Percentiles rank a stretch among this genome's conserved stretches.
Conservation (phyloP, 306 rosid species). For the Cyclanthera cordifolia region DNA sequence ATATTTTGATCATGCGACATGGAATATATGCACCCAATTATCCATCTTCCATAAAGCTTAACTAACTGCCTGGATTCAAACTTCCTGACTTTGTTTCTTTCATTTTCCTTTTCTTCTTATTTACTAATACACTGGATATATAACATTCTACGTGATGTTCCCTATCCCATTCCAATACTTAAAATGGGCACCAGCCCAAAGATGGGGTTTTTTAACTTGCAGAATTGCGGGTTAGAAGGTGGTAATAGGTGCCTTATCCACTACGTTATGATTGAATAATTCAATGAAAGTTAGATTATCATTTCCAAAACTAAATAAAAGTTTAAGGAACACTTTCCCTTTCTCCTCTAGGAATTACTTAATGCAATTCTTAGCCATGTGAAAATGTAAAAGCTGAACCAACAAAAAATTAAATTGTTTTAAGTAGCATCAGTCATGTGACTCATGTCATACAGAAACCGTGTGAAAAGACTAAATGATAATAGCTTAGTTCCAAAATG, state of each 20-base stretch:
- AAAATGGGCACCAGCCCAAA: no score
- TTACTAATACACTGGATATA: not conserved
- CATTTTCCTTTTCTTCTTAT: not conserved
- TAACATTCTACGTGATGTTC: not conserved
- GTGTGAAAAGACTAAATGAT: slow-evolving; percentile 11
- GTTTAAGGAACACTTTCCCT: not conserved
- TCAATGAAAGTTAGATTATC: not conserved
- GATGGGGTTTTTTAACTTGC: no score
- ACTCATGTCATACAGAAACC: not conserved
- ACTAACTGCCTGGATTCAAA: not conserved
- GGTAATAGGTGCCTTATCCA: not conserved
- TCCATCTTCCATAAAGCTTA: not conserved
- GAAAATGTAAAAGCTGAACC: not conserved
- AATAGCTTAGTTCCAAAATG: slow-evolving; percentile 13
- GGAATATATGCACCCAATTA: not conserved
- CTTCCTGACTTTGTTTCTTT: not conserved
- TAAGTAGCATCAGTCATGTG: not conserved
- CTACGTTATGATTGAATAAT: not conserved
- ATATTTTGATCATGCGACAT: not conserved
- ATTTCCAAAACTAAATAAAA: not conserved
- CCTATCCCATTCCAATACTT: not conserved
- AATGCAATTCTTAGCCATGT: not conserved
- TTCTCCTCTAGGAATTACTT: not conserved
- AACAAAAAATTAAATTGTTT: not conserved
- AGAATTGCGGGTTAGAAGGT: not conserved